Conservation (phyloP, 148 eudicot genomes). For the Camellia sinensis region DNA sequence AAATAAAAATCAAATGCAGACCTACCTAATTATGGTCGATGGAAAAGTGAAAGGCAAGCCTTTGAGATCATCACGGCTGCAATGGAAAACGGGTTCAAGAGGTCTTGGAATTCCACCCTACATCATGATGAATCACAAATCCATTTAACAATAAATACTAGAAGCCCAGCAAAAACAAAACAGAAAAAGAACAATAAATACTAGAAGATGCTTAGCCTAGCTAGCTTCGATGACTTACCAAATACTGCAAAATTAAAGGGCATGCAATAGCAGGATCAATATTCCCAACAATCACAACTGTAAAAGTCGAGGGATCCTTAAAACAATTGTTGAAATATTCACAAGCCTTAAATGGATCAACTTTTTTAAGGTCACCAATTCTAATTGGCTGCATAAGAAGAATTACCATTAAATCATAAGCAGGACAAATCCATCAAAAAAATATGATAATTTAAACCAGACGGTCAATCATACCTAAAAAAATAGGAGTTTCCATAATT, state of each 20-base stretch:
- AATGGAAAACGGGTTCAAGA: slow-evolving; percentile 51
- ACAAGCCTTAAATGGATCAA: slow-evolving; percentile 78
- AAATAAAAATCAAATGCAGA: slow-evolving; percentile 7
- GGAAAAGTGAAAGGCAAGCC: slow-evolving; percentile 81
- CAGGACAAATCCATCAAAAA: slow-evolving; percentile 1
- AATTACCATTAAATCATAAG: slow-evolving; percentile 10
- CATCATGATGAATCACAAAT: slow-evolving; percentile 16
- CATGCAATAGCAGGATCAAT: slow-evolving; percentile 60
- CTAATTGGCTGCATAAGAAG: slow-evolving; percentile 60
- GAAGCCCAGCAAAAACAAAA: background rate
- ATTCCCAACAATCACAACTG: slow-evolving; percentile 74
- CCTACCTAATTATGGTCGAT: slow-evolving; percentile 50
- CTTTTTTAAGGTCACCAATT: slow-evolving; percentile 53
- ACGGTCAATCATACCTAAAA: slow-evolving; percentile 47
- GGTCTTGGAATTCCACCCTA: slow-evolving; percentile 90
- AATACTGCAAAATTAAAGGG: slow-evolving; percentile 65
- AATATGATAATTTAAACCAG: background rate
- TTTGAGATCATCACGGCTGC: slow-evolving; percentile 70
- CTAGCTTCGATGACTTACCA: slow-evolving; percentile 45
- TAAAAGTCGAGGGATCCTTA: slow-evolving; percentile 80
- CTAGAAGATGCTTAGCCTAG: background rate
- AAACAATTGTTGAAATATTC: slow-evolving; percentile 69
- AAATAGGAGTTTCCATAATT: slow-evolving; percentile 87
- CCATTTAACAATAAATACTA: background rate
- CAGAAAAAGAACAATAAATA: too few species aligned